phyloP scores from a whole-genome alignment of 371 early-diverging fungal species.

The Dinochytrium kinnereticum region DNA sequence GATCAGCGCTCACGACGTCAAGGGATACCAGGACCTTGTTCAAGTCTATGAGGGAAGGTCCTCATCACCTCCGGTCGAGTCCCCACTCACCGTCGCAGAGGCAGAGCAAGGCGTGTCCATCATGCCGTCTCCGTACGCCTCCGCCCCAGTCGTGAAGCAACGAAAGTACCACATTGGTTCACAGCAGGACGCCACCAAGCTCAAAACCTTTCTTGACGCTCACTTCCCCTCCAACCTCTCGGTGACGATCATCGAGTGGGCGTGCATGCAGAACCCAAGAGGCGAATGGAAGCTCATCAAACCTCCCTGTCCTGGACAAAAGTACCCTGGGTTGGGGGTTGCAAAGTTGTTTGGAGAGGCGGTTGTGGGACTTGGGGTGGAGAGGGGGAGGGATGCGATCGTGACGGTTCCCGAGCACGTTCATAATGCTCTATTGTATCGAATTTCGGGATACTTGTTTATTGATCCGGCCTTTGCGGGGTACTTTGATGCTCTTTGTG shows the following conservation, averaged over 20 bases:
- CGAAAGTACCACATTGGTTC: too few species aligned
- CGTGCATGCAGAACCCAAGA: slow-evolving; percentile 31
- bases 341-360: background rate
- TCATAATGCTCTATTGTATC: slow-evolving; percentile 24
- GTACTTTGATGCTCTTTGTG: slow-evolving; percentile 23
- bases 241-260: slow-evolving; percentile 25
- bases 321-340: slow-evolving; percentile 30
- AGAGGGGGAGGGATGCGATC: slow-evolving; percentile 17
- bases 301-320: slow-evolving; percentile 25
- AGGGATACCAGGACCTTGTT: slow-evolving; percentile 29
- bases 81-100: background rate
- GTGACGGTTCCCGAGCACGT: slow-evolving; percentile 27
- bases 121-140: too few species aligned
- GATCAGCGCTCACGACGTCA: slow-evolving; percentile 13
- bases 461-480: slow-evolving; percentile 31
- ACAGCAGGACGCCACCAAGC: too few species aligned
- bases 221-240: background rate
- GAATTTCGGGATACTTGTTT: slow-evolving; percentile 8
- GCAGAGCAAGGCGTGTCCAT: too few species aligned
- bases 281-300: background rate
- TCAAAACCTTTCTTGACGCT: background rate
- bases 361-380: background rate
- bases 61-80: background rate
- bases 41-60: too few species aligned
- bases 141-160: too few species aligned